Evolutionary conservation across 2,329 filamentous ascomycete species (phyloP).

Genomic region (Ceratocystiopsis sp.): DNA sequence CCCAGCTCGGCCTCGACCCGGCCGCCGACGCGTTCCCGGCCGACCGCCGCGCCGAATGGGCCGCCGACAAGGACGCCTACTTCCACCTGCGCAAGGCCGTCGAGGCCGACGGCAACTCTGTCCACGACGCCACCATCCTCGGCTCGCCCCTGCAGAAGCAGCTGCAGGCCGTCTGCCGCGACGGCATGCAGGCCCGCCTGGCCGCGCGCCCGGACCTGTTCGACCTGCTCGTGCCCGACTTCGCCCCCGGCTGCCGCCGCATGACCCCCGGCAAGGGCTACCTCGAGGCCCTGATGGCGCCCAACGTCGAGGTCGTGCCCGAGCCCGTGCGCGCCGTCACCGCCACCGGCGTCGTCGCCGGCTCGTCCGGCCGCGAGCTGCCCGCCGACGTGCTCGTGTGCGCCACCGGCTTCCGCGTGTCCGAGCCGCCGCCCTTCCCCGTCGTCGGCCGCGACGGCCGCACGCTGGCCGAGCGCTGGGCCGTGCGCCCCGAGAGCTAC

Average conservation of each 20-base stretch:
- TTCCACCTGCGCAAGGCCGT: slow-evolving; percentile 26
- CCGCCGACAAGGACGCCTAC: slow-evolving; percentile 20
- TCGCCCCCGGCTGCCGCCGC: slow-evolving; percentile 26
- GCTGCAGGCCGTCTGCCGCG: slow-evolving; percentile 16
- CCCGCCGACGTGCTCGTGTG: slow-evolving; percentile 27
- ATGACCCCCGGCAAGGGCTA: slow-evolving; percentile 28
- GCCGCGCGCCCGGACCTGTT: slow-evolving; percentile 25
- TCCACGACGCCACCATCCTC: slow-evolving; percentile 23
- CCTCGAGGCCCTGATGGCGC: slow-evolving; percentile 24
- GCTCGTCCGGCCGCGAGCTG: slow-evolving; percentile 11
- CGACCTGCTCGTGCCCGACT: slow-evolving; percentile 24
- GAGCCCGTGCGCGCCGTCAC: slow-evolving; percentile 19
- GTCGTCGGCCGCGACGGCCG: slow-evolving; percentile 21
- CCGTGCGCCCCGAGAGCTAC: slow-evolving; percentile 23
- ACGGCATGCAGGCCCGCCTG: slow-evolving; percentile 23
- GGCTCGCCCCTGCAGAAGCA: slow-evolving; percentile 18
- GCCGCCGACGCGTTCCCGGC: slow-evolving; percentile 19
- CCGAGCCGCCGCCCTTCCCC: slow-evolving; percentile 22
- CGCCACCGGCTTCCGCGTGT: slow-evolving; percentile 29
- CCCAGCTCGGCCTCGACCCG: slow-evolving; percentile 23
- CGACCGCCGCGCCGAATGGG: slow-evolving; percentile 21
- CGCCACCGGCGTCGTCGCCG: slow-evolving; percentile 16
- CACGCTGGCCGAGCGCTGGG: slow-evolving; percentile 22
- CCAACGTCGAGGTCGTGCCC: slow-evolving; percentile 24
- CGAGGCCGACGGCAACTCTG: slow-evolving; percentile 23